These are phyloP conservation scores for Aspergillus nanangensis DNA, from an alignment of 495 filamentous ascomycete genomes.

Conservation along the genomic window DNA sequence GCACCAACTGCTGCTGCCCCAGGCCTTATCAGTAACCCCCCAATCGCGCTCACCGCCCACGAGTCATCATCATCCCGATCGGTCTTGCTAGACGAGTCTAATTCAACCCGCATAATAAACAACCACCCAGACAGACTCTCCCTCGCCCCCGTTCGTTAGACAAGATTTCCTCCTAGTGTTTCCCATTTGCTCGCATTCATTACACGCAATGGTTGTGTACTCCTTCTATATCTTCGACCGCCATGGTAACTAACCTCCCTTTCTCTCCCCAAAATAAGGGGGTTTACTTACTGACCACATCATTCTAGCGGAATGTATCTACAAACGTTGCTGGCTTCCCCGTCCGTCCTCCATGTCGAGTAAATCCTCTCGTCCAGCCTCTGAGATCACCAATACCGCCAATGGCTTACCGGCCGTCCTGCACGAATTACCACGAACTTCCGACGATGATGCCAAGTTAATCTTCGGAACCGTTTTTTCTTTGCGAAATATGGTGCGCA, in stretches of 20 bases:
- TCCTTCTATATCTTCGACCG: conserved; percentile 99
- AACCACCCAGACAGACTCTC: too few species aligned
- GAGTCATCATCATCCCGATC: conserved; percentile 1
- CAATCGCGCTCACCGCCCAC: conserved; percentile 6
- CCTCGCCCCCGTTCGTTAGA: neutral
- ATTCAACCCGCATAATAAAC: too few species aligned
- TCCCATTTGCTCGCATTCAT: neutral
- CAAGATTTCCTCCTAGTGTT: neutral
- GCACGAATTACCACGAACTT: conserved; percentile 49
- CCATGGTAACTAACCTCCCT: conserved; percentile 65
- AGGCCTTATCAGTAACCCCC: neutral
- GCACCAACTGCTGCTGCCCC: neutral
- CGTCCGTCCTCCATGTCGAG: conserved; percentile 40
- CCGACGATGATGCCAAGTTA: conserved; percentile 88
- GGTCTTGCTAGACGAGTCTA: conserved; percentile 2
- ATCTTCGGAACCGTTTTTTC: conserved; percentile 97
- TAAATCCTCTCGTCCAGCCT: conserved; percentile 33
- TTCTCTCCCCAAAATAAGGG: neutral
- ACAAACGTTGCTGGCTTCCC: conserved; percentile 74
- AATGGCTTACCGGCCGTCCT: conserved; percentile 27
- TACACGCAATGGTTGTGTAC: conserved; percentile 75
- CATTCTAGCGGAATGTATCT: conserved; percentile 91
- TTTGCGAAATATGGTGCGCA: conserved; percentile 92
- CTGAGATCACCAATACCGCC: conserved; percentile 23
- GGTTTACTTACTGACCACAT: conserved; percentile 6